Evolutionary conservation across 2,329 filamentous ascomycete genomes (phyloP).

Genomic region (Alternaria hordeiaustralica): DNA sequence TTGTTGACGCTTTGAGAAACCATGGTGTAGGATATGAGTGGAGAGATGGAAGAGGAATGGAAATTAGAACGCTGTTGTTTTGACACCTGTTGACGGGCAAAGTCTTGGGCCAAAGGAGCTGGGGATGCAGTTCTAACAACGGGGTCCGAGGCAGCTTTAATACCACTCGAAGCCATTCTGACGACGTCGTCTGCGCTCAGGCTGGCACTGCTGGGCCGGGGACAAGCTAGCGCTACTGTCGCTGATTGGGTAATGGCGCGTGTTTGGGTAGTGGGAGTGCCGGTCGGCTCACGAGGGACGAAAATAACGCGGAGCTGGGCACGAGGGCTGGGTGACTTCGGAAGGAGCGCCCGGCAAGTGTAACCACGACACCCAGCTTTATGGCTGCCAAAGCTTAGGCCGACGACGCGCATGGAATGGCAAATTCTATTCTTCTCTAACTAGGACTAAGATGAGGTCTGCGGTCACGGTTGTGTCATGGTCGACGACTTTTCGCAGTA

Average conservation of each 20-base stretch:
- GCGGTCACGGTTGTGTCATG: slow-evolving; percentile 20
- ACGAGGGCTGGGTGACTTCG: slow-evolving; percentile 26
- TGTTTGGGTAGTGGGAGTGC: slow-evolving; percentile 22
- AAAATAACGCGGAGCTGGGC: slow-evolving; percentile 38
- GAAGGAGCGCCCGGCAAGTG: slow-evolving; percentile 29
- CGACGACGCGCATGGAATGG: slow-evolving; percentile 17
- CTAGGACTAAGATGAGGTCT: neutral
- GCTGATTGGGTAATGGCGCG: slow-evolving; percentile 34
- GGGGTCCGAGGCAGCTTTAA: slow-evolving; percentile 48
- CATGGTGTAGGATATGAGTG: slow-evolving; percentile 44
- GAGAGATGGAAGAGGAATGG: slow-evolving; percentile 63
- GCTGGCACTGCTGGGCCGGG: slow-evolving; percentile 31
- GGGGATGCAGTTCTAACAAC: slow-evolving; percentile 47
- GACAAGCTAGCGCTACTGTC: slow-evolving; percentile 22
- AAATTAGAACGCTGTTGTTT: slow-evolving; percentile 66
- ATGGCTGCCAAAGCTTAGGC: slow-evolving; percentile 9
- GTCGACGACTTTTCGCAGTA: neutral
- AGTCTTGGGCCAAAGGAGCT: slow-evolving; percentile 61
- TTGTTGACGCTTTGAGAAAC: slow-evolving; percentile 75
- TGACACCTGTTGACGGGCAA: slow-evolving; percentile 63
- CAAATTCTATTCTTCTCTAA: neutral
- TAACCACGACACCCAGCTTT: slow-evolving; percentile 11
- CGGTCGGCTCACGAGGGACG: slow-evolving; percentile 33
- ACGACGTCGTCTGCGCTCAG: slow-evolving; percentile 34
- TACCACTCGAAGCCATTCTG: slow-evolving; percentile 41